phyloP scores from a whole-genome alignment of 345 rosid genomes.

The Eucalyptus tenuipes region DNA sequence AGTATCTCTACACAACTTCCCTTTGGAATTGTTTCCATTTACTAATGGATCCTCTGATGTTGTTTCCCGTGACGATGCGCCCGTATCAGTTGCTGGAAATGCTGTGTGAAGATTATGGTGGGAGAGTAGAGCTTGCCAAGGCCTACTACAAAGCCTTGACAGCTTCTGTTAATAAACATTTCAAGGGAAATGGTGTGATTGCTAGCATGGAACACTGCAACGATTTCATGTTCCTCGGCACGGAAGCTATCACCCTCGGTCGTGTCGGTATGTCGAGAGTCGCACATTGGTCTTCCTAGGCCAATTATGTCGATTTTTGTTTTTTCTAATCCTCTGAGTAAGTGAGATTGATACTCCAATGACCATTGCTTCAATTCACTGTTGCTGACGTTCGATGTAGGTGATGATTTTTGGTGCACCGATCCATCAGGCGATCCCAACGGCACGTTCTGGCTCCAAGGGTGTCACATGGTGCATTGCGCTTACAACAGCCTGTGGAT shows the following conservation, averaged over 20 bases:
- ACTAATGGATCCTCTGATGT: neutral
- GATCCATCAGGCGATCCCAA: slow-evolving; percentile 95
- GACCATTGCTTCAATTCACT: neutral
- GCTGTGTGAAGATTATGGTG: slow-evolving; percentile 80
- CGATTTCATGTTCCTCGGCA: slow-evolving; percentile 97
- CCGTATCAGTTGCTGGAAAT: slow-evolving; percentile 59
- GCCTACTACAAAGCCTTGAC: slow-evolving; percentile 76
- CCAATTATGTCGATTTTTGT: neutral
- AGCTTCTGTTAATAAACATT: slow-evolving; percentile 64
- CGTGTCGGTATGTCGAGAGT: slow-evolving; percentile 65
- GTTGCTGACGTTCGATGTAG: slow-evolving; percentile 10
- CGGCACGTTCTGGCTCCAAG: slow-evolving; percentile 96
- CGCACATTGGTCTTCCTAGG: neutral
- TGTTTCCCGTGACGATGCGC: neutral
- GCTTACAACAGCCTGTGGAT: slow-evolving; percentile 98
- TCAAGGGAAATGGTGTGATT: slow-evolving; percentile 89
- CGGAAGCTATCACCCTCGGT: slow-evolving; percentile 81
- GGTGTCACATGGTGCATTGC: slow-evolving; percentile 98
- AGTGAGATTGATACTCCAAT: neutral
- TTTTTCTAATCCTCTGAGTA: neutral
- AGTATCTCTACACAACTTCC: slow-evolving; percentile 4
- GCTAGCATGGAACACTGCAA: slow-evolving; percentile 99
- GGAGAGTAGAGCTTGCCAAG: slow-evolving; percentile 85
- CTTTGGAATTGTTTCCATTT: neutral
- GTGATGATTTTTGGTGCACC: slow-evolving; percentile 98